A percentile compares a stretch with the other conserved stretches of the same genome.
These are phyloP conservation scores for Rhinocladiella mackenziei DNA, from an alignment of 2,329 filamentous ascomycete genomes.

Conservation along the genomic window DNA sequence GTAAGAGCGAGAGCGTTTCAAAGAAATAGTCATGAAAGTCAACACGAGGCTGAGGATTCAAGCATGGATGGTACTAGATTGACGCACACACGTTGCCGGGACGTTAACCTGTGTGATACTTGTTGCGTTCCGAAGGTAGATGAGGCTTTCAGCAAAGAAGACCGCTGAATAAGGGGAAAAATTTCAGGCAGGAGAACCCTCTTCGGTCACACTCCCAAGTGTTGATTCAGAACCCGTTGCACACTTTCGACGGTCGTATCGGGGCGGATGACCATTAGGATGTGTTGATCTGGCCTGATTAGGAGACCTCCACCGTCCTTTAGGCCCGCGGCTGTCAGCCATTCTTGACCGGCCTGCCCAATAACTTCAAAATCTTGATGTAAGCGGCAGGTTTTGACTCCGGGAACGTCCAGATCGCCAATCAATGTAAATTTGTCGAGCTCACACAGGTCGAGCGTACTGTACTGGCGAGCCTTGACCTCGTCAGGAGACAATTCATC, in stretches of 20 bases:
- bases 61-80: too few relatives aligned
- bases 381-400: constrained; percentile 16
- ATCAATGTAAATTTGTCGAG: constrained; percentile 35
- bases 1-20: too few relatives aligned
- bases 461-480: constrained; percentile 32
- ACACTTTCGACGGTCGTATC: constrained; percentile 6
- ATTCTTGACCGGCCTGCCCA: constrained; percentile 24
- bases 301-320: constrained; percentile 31
- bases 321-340: constrained; percentile 28
- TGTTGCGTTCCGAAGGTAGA: too few relatives aligned
- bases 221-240: neutral
- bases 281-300: constrained; percentile 42
- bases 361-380: constrained; percentile 31
- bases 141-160: too few relatives aligned
- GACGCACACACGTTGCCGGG: too few relatives aligned
- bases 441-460: constrained; percentile 38
- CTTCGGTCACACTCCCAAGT: constrained; percentile 2
- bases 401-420: constrained; percentile 16
- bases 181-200: too few relatives aligned
- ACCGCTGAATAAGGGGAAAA: too few relatives aligned
- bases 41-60: too few relatives aligned
- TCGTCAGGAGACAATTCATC: constrained; percentile 32
- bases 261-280: constrained; percentile 27
- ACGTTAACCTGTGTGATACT: too few relatives aligned
- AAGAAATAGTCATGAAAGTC: too few relatives aligned